Conservation (phyloP, 2,329 filamentous ascomycete genomes). For the Aspergillus texensis region DNA sequence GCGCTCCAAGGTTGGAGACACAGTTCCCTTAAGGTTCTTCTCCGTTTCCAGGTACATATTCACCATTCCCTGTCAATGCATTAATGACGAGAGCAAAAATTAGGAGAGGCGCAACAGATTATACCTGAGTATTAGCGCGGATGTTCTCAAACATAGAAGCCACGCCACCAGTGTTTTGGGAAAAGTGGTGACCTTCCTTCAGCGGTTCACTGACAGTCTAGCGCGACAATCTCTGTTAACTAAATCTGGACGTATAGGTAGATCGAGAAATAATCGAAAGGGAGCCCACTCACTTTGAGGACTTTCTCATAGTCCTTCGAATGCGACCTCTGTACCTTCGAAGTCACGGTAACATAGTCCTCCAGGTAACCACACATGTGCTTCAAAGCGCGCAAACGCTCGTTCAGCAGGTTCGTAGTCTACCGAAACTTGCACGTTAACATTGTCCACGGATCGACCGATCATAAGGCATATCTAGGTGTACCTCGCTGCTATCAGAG, state of each 20-base stretch:
- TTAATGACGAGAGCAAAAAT: not conserved
- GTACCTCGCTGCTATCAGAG: conserved; percentile 46
- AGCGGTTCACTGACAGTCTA: conserved; percentile 83
- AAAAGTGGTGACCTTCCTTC: conserved; percentile 89
- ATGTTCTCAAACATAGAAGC: conserved; percentile 93
- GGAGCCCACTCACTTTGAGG: conserved; percentile 65
- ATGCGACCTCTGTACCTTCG: conserved; percentile 82
- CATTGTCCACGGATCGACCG: not conserved
- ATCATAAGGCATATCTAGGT: not conserved
- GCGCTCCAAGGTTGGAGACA: conserved; percentile 85
- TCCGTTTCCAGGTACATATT: conserved; percentile 91
- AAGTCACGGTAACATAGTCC: conserved; percentile 81
- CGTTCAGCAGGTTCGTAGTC: conserved; percentile 79
- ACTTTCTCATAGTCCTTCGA: conserved; percentile 95
- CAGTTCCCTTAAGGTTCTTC: conserved; percentile 81
- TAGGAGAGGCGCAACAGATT: conserved; percentile 4
- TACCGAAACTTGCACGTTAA: conserved; percentile 35
- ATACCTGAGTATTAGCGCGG: conserved; percentile 79
- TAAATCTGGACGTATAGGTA: not conserved
- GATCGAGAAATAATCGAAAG: not conserved
- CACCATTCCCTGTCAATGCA: conserved; percentile 66
- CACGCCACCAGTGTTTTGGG: conserved; percentile 83
- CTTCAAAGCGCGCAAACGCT: conserved; percentile 93
- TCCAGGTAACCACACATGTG: conserved; percentile 90
- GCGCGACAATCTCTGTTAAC: conserved; percentile 11